A percentile compares a stretch with the other conserved stretches of the same genome.
Evolutionary conservation across 805 yeast species (phyloP).

Genomic region (Metschnikowia shivogae): DNA sequence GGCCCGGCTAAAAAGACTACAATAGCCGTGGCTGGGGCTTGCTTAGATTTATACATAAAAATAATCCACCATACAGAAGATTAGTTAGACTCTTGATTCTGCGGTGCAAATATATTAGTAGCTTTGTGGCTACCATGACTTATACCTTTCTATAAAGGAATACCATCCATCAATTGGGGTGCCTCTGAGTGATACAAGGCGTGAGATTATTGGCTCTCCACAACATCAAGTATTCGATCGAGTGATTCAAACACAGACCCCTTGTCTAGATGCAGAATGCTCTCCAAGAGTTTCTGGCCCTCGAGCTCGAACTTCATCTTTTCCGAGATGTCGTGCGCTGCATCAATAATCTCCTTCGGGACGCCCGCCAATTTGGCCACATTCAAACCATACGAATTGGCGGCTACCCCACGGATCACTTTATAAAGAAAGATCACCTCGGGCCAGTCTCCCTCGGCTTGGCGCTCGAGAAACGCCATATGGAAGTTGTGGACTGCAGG

Average conservation of each 20-base stretch:
- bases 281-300: conserved; percentile 3
- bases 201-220: neutral
- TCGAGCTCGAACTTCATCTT: conserved; percentile 27
- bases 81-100: no score
- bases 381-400: conserved; percentile 76
- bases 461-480: conserved; percentile 58
- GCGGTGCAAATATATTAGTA: no score
- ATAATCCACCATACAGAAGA: no score
- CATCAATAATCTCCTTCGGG: conserved; percentile 40
- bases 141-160: no score
- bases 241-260: conserved; percentile 4
- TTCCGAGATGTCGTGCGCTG: conserved; percentile 41
- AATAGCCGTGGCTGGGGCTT: no score
- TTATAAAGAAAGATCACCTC: conserved; percentile 38
- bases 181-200: no score
- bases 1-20: no score
- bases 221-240: neutral
- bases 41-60: no score
- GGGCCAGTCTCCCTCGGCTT: conserved; percentile 23
- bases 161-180: no score
- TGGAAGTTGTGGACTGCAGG: conserved; percentile 55
- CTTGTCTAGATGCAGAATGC: conserved; percentile 1
- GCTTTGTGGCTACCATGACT: no score
- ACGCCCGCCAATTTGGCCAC: conserved; percentile 77
- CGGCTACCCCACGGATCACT: conserved; percentile 34